Base-by-base conservation (phyloP, 1,284 basidiomycete species). In the Sutorius eximius region DNA sequence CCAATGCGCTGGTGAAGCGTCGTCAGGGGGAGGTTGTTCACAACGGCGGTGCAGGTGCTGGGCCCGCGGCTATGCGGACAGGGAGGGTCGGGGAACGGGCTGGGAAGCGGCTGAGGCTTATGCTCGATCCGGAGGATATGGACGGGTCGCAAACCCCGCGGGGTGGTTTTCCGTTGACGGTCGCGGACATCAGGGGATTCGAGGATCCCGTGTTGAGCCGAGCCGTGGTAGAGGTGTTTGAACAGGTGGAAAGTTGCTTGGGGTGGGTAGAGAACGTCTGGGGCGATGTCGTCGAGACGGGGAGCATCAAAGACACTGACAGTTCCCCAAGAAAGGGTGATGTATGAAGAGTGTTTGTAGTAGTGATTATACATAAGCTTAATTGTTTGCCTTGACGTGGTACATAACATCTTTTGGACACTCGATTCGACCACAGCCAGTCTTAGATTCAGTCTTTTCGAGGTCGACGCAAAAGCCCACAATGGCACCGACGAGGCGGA, bases 11-110 rank as follows among this genome's bases (percentile, higher is more conserved):
- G 16, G 55, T 66, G 42, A 53, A 54, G 51, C 47, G 50, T 57
- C 59, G 59, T 56, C 58, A 55, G 29, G 45, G 46, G 43, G 47
- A 55, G 22, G 42, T 45, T 36, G 41, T 33, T 33, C 52, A 36
- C 18, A 44, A 49, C 30, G 44, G 49, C 29, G 46, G 42, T 8
- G 18, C 44, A 18, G 48, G 48, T 5, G 51, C 49, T 10, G 51
- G 42, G 11, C 82, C 82, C 0, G 58, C 64, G 41, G 75, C 61
- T 22, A 71, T 86, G 68, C 77, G 76, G 55, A 77, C 79, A 1
- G 81, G 81, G 53, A 70, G 74, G 56, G 60, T 63, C 51, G 53
- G 66, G 20, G 58, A 58, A 46, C 59, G 66, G 49, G 60, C 36
- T 24, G 65, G 63, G 8, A 69, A 66, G 50, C 55, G 60, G 58